These are phyloP conservation scores for Coemansia sp. DNA, from an alignment of 192 early-diverging fungal species.

Conservation along the genomic window DNA sequence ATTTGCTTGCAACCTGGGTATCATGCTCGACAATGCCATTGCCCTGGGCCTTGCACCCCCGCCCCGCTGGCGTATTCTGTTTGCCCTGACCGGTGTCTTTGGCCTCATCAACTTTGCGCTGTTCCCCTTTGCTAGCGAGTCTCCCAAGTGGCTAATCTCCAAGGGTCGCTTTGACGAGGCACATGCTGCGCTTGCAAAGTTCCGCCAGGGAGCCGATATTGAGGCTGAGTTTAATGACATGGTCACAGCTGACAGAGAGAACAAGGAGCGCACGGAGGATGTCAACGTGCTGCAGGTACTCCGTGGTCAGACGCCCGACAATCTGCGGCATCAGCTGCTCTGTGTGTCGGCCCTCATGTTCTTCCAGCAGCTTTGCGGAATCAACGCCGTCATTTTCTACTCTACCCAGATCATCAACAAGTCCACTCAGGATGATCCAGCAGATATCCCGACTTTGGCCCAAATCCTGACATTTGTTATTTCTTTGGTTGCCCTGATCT, in stretches of 20 bases:
- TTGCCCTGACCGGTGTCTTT: slow-evolving; percentile 61
- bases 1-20: slow-evolving; percentile 73
- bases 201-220: slow-evolving; percentile 57
- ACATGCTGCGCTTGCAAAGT: slow-evolving; percentile 45
- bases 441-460: slow-evolving; percentile 49
- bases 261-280: slow-evolving; percentile 29
- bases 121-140: slow-evolving; percentile 72
- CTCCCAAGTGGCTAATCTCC: slow-evolving; percentile 68
- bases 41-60: slow-evolving; percentile 59
- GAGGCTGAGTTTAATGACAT: slow-evolving; percentile 64
- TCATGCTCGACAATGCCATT: slow-evolving; percentile 65
- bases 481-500: slow-evolving; percentile 43
- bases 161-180: slow-evolving; percentile 63
- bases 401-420: slow-evolving; percentile 77
- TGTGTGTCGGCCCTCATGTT: slow-evolving; percentile 65
- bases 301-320: slow-evolving; percentile 48
- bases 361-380: slow-evolving; percentile 79
- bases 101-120: slow-evolving; percentile 55
- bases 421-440: slow-evolving; percentile 44
- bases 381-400: slow-evolving; percentile 85
- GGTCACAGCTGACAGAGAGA: slow-evolving; percentile 46
- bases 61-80: slow-evolving; percentile 69
- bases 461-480: slow-evolving; percentile 51
- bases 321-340: slow-evolving; percentile 60
- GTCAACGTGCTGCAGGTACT: slow-evolving; percentile 56